Evolutionary conservation across 148 eudicot species (phyloP).

Genomic region (Rhododendron williamsianum): DNA sequence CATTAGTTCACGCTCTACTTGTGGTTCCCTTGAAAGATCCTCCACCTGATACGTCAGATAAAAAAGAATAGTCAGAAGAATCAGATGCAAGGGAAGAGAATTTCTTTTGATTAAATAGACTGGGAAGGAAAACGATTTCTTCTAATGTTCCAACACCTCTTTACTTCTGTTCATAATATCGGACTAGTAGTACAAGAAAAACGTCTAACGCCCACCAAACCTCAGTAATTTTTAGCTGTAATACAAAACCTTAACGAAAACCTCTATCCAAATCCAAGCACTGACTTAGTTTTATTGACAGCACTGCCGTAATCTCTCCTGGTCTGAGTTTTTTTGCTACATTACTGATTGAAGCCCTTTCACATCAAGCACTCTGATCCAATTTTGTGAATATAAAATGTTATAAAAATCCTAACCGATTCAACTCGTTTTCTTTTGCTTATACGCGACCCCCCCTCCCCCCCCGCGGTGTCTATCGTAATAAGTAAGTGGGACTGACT

Average conservation of each 20-base stretch:
- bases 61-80: neutral
- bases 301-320: too few species aligned
- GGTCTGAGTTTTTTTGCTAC: too few species aligned
- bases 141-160: neutral
- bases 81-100: neutral
- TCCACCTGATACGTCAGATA: constrained; percentile 47
- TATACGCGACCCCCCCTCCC: too few species aligned
- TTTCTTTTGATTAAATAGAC: too few species aligned
- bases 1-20: constrained; percentile 91
- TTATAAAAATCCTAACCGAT: too few species aligned
- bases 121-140: neutral
- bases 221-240: neutral
- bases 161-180: neutral
- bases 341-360: too few species aligned
- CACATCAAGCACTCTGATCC: too few species aligned
- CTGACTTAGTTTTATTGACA: too few species aligned
- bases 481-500: too few species aligned
- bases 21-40: constrained; percentile 79
- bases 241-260: neutral
- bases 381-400: too few species aligned
- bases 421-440: too few species aligned
- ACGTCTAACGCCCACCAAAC: neutral
- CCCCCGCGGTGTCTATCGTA: too few species aligned
- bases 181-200: neutral
- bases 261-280: neutral